phyloP scores from a whole-genome alignment of 1,284 basidiomycete genomes.

The Phenoliferia sp. region DNA sequence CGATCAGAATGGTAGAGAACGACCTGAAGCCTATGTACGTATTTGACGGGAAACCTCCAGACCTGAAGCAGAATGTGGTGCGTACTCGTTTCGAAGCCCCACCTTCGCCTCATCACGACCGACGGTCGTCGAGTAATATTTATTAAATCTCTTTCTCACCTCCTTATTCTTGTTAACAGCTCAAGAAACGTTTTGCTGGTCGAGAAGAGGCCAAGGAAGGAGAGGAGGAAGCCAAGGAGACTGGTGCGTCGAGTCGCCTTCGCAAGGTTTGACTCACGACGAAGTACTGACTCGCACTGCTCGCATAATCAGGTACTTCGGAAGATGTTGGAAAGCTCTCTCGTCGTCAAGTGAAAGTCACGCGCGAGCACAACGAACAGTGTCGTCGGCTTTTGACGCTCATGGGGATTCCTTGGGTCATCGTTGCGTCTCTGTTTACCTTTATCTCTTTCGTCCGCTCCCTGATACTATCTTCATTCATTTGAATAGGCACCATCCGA shows the following conservation, averaged over 20 bases:
- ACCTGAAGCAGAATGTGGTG: conserved; percentile 93
- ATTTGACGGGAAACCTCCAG: conserved; percentile 97
- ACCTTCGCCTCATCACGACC: background rate
- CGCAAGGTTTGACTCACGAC: no score
- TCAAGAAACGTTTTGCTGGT: conserved; percentile 85
- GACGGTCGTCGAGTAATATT: no score
- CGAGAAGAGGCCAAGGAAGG: conserved; percentile 91
- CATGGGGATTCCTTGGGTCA: conserved; percentile 95
- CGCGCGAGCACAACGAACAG: conserved; percentile 93
- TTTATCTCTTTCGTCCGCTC: background rate
- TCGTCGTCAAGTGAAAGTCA: conserved; percentile 89
- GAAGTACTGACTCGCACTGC: background rate
- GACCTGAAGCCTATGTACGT: conserved; percentile 98
- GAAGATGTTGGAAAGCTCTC: conserved; percentile 91
- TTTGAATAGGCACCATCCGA: conserved; percentile 80
- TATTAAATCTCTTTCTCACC: background rate
- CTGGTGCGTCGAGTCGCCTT: conserved; percentile 49
- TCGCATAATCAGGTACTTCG: conserved; percentile 59
- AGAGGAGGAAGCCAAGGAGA: conserved; percentile 93
- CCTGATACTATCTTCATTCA: background rate
- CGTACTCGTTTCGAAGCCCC: conserved; percentile 42
- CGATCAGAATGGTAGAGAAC: conserved; percentile 96
- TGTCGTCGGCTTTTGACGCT: conserved; percentile 79
- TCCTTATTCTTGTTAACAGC: conserved; percentile 47
- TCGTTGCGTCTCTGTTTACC: conserved; percentile 48